phyloP scores from a whole-genome alignment of 768 basidiomycete species.

The Multifurca ochricompacta region DNA sequence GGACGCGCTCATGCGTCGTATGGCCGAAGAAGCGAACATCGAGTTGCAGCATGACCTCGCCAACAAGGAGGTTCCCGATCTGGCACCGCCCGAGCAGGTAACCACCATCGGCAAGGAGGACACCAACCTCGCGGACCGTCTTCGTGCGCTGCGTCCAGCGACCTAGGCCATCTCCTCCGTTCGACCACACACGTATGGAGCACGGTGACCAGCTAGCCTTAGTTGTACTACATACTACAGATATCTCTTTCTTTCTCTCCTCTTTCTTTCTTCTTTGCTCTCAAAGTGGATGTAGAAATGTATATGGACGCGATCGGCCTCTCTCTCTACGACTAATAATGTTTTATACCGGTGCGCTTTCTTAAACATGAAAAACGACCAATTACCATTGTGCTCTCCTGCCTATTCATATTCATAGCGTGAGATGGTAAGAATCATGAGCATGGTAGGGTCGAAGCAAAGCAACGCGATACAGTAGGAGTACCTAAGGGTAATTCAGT shows the following conservation, averaged over 20 bases:
- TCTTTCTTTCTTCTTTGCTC: no score
- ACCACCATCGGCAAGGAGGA: constrained; percentile 62
- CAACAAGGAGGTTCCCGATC: constrained; percentile 56
- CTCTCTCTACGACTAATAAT: no score
- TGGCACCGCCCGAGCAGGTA: constrained; percentile 39
- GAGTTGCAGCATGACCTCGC: constrained; percentile 89
- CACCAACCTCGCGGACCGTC: constrained; percentile 69
- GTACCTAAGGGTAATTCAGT: not conserved
- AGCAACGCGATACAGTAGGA: not conserved
- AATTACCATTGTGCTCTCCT: not conserved
- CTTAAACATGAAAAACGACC: not conserved
- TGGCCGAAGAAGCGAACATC: constrained; percentile 94
- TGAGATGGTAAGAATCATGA: not conserved
- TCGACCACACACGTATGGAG: no score
- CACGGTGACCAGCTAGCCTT: not conserved
- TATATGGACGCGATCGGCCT: not conserved
- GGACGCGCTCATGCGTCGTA: constrained; percentile 84
- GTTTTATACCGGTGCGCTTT: no score
- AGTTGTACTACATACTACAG: constrained; percentile 1
- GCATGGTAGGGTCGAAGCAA: no score
- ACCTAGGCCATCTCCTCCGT: constrained; percentile 30
- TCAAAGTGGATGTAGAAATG: constrained; percentile 5
- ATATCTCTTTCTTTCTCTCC: not conserved
- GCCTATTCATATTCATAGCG: not conserved
- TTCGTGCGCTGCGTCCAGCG: constrained; percentile 82